phyloP scores from a whole-genome alignment of 192 early-diverging fungal genomes.

The Mortierella claussenii region DNA sequence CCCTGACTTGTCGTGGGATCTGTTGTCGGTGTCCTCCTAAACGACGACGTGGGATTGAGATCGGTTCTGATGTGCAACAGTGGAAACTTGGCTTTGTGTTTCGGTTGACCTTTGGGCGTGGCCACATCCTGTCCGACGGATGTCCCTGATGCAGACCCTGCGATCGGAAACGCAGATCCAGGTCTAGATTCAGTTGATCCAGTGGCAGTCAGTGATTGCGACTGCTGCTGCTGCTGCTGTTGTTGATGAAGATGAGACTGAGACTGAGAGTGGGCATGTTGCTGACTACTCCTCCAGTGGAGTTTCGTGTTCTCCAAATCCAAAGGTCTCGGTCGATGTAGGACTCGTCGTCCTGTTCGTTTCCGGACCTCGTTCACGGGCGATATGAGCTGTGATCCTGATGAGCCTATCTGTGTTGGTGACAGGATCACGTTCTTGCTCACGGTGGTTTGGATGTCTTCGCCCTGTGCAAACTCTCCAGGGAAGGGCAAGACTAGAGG shows the following conservation, averaged over 20 bases:
- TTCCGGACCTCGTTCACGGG: constrained; percentile 43
- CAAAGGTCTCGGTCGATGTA: constrained; percentile 30
- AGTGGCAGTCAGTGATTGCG: constrained; percentile 1
- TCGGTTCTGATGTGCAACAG: constrained; percentile 44
- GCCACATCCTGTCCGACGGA: background rate
- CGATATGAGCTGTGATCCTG: constrained; percentile 42
- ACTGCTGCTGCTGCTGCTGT: too few species aligned
- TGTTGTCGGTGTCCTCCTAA: constrained; percentile 3
- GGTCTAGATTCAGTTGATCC: constrained; percentile 12
- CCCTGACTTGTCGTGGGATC: background rate
- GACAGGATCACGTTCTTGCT: constrained; percentile 15
- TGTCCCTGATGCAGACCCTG: background rate
- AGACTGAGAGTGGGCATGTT: background rate
- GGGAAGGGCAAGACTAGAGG: background rate
- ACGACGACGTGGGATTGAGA: constrained; percentile 3
- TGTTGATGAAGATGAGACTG: background rate
- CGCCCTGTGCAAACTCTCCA: constrained; percentile 31
- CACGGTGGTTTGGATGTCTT: constrained; percentile 13
- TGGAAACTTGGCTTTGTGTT: constrained; percentile 23
- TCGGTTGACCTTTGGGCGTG: background rate
- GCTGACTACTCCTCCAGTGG: constrained; percentile 3
- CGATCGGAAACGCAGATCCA: constrained; percentile 2
- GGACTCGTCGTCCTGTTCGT: constrained; percentile 25
- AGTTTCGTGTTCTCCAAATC: constrained; percentile 27
- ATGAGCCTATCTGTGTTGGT: constrained; percentile 35